These are phyloP conservation scores for Ceratocystis ficicola DNA, from an alignment of 2,329 filamentous ascomycete genomes.

Conservation along the genomic window DNA sequence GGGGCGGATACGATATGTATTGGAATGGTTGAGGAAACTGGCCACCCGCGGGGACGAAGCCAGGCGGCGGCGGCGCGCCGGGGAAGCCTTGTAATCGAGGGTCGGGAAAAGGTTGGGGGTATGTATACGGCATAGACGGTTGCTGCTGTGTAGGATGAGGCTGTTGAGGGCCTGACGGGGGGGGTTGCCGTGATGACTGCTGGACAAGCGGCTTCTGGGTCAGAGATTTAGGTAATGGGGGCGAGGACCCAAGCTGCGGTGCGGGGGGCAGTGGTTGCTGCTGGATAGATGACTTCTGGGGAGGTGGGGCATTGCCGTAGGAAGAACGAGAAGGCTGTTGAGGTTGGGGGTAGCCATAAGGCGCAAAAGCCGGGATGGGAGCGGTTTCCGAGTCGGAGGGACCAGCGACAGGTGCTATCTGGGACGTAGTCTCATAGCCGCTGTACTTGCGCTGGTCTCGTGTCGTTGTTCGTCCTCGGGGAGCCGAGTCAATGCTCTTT, in stretches of 20 bases:
- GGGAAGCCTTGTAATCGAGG: constrained; percentile 22
- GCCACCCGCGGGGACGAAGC: constrained; percentile 11
- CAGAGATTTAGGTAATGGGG: constrained; percentile 14
- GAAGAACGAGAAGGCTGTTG: background rate
- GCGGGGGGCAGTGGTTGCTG: constrained; percentile 20
- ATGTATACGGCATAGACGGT: constrained; percentile 22
- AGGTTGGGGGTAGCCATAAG: constrained; percentile 12
- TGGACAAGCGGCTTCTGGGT: constrained; percentile 14
- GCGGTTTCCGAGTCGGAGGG: background rate
- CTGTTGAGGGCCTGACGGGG: background rate
- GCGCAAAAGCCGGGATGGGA: constrained; percentile 6
- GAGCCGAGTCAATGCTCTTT: constrained; percentile 14
- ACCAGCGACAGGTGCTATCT: constrained; percentile 3
- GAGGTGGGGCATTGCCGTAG: constrained; percentile 1
- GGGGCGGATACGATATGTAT: constrained; percentile 17
- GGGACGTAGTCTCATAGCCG: constrained; percentile 2
- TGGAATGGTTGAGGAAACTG: constrained; percentile 18
- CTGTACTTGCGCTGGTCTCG: constrained; percentile 10
- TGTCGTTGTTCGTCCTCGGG: constrained; percentile 6
- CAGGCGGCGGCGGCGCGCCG: background rate
- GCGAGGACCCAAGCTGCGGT: constrained; percentile 19
- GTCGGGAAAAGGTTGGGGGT: constrained; percentile 20
- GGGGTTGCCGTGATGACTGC: constrained; percentile 19
- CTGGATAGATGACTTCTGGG: constrained; percentile 11
- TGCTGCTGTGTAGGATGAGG: constrained; percentile 16